Percentiles rank a stretch among this genome's conserved stretches.
Conservation (phyloP, 1,284 basidiomycete genomes). For the Ganoderma lucidum region DNA sequence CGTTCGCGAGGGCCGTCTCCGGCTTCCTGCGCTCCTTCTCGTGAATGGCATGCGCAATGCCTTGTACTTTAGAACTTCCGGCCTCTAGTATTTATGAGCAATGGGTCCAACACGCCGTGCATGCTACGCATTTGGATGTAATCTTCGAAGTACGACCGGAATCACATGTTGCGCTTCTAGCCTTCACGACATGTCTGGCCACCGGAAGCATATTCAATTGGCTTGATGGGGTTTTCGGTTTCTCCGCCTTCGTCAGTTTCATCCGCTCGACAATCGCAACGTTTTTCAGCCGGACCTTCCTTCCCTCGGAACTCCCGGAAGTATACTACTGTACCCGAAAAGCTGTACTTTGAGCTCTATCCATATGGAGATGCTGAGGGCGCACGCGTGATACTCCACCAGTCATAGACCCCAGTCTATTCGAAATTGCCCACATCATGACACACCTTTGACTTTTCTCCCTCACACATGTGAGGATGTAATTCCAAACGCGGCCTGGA, state of each 20-base stretch:
- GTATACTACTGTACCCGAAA: not conserved
- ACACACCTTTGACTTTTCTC: not conserved
- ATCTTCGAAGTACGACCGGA: not conserved
- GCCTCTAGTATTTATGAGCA: not conserved
- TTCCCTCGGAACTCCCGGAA: not conserved
- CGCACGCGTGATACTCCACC: not conserved
- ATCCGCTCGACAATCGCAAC: not conserved
- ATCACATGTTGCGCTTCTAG: not conserved
- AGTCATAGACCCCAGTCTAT: not conserved
- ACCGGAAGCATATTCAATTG: not conserved
- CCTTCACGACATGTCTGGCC: not conserved
- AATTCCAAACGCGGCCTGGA: not conserved
- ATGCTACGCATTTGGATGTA: not conserved
- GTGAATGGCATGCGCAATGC: slow-evolving; percentile 27
- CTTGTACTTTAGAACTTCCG: not conserved
- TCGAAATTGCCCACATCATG: not conserved
- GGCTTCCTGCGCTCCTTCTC: slow-evolving; percentile 9
- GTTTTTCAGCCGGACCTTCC: not conserved
- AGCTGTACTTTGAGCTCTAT: not conserved
- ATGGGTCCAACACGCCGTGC: not conserved
- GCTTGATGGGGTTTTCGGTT: not conserved
- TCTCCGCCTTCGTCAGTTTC: not conserved
- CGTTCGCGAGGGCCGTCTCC: not conserved
- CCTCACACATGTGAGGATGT: not conserved
- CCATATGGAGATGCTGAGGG: not conserved